Conservation (phyloP, 768 basidiomycete species). For the Pleurotus eryngii region DNA sequence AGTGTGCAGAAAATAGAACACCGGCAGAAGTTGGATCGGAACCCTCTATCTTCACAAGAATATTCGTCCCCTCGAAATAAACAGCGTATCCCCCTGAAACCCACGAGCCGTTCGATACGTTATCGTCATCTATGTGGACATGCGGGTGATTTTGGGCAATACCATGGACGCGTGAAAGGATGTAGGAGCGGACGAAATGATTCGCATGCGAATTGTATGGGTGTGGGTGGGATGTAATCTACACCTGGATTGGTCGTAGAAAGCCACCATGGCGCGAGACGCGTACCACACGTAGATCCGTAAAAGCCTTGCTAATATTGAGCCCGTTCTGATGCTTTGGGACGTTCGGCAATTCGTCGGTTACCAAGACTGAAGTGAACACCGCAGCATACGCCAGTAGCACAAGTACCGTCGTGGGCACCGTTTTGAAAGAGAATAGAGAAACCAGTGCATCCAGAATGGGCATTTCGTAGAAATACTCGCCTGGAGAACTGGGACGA, state of each 20-base stretch:
- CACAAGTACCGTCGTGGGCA: constrained; percentile 44
- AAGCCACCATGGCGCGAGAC: background rate
- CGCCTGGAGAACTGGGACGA: too few species aligned
- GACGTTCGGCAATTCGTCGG: constrained; percentile 44
- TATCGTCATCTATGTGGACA: constrained; percentile 51
- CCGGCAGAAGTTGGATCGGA: constrained; percentile 35
- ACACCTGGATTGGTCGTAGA: constrained; percentile 13
- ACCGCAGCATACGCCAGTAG: constrained; percentile 45
- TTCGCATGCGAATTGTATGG: constrained; percentile 79
- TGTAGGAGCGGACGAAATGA: constrained; percentile 57
- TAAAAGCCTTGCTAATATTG: constrained; percentile 44
- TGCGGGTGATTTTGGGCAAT: constrained; percentile 41
- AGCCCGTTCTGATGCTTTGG: constrained; percentile 43
- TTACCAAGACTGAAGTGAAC: constrained; percentile 43
- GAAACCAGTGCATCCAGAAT: constrained; percentile 14
- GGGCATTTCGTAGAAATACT: constrained; percentile 10
- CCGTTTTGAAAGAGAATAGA: constrained; percentile 29
- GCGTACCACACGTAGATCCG: constrained; percentile 53
- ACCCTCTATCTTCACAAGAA: constrained; percentile 39
- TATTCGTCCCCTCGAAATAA: constrained; percentile 56
- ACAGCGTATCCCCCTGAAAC: constrained; percentile 13
- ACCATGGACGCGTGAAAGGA: constrained; percentile 50
- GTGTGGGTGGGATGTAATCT: constrained; percentile 70
- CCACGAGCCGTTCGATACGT: constrained; percentile 45
- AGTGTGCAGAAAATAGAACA: constrained; percentile 78